Evolutionary conservation across 441 rosid genomes (phyloP), one percentile per base, ranked within the genome.

Genomic region (Adansonia grandidieri): DNA sequence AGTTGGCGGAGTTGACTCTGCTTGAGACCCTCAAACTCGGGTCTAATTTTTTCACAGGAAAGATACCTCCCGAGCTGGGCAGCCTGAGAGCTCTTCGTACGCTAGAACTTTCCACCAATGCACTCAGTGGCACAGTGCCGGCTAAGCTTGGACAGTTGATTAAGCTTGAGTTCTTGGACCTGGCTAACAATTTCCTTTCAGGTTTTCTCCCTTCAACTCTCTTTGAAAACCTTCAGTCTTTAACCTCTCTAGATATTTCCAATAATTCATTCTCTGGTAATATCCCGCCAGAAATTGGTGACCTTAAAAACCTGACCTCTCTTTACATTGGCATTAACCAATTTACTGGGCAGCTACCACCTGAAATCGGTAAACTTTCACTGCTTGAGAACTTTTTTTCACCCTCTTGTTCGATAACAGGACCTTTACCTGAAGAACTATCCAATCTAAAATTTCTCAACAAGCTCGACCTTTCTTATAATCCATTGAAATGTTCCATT

Each of bases 401-500:
- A 0, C 90, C 92, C 6, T 85, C 82, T 7, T 91, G 94, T 71
- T 82, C 84, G 47, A 80, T 95, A 77, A 80, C 84, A 0, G 97
- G 98, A 14, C 97, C 98, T 0, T 73, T 93, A 42, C 97, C 98
- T 47, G 82, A 88, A 10, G 87, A 85, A 75, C 74, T 95, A 0
- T 82, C 88, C 0, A 84, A 86, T 57, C 80, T 95, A 51, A 79
- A 63, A 13, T 80, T 86, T 1, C 80, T 95, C 0, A 84, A 63
- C 20, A 86, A 87, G 44, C 91, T 93, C 1, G 97, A 93, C 81
- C 91, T 95, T 66, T 95, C 98, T 9, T 78, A 90, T 71, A 95
- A 95, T 81, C 98, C 97, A 4, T 84, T 95, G 82, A 88, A 80
- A 74, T 88, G 89, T 82, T 67, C 89, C 1, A 89, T 93, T 47